Conservation (phyloP, 2,329 filamentous ascomycete genomes). For the Stagonosporopsis chrysanthemi region DNA sequence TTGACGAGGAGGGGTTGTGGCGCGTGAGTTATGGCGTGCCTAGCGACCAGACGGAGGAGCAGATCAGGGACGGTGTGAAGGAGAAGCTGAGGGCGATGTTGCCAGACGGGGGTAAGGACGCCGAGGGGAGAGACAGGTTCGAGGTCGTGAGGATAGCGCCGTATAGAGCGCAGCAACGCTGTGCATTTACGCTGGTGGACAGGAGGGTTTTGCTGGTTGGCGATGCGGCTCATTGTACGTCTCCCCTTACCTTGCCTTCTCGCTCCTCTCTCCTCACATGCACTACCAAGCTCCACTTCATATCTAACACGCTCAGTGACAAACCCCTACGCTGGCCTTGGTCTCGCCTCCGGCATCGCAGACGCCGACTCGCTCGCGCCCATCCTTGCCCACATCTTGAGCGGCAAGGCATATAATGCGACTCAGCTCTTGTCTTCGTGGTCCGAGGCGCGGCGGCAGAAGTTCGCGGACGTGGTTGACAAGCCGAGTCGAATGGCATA, state of each 20-base stretch:
- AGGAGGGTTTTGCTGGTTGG: slow-evolving; percentile 48
- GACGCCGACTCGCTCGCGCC: slow-evolving; percentile 43
- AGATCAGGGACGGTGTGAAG: slow-evolving; percentile 38
- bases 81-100: slow-evolving; percentile 44
- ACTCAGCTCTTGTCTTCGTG: slow-evolving; percentile 46
- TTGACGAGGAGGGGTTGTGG: slow-evolving; percentile 49
- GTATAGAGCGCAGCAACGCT: slow-evolving; percentile 53
- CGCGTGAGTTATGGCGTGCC: slow-evolving; percentile 53
- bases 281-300: too few species aligned
- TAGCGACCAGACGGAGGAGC: slow-evolving; percentile 34
- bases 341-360: slow-evolving; percentile 46
- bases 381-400: slow-evolving; percentile 37
- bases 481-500: slow-evolving; percentile 41
- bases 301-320: slow-evolving; percentile 32
- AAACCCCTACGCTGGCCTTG: slow-evolving; percentile 49
- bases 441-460: slow-evolving; percentile 43
- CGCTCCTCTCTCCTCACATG: too few species aligned
- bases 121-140: slow-evolving; percentile 31
- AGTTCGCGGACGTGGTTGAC: slow-evolving; percentile 48
- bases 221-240: slow-evolving; percentile 50
- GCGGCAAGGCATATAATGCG: slow-evolving; percentile 19
- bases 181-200: slow-evolving; percentile 41
- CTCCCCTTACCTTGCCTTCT: background rate
- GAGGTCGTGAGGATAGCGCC: slow-evolving; percentile 48
- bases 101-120: slow-evolving; percentile 33